Percentiles rank a stretch among this genome's conserved stretches.
phyloP scores from a whole-genome alignment of 495 filamentous ascomycete species.

The Penicillium ucsense region DNA sequence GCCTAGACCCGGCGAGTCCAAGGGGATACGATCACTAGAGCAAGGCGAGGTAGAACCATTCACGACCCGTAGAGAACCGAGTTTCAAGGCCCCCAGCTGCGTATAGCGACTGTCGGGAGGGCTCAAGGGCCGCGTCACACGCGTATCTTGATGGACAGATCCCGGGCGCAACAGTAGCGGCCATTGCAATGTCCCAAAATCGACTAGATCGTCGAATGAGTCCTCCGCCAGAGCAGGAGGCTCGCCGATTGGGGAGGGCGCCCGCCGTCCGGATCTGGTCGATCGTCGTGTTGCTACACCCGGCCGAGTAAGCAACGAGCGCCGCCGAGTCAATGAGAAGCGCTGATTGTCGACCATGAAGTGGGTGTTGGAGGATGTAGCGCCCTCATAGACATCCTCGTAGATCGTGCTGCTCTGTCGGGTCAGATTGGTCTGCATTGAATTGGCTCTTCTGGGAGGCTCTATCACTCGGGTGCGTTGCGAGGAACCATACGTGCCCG shows the following conservation, averaged over 20 bases:
- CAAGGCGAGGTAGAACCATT: conserved; percentile 38
- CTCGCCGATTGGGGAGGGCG: conserved; percentile 20
- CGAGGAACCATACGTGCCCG: conserved; percentile 9
- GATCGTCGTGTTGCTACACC: conserved; percentile 39
- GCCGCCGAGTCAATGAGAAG: conserved; percentile 35
- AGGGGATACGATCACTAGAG: conserved; percentile 25
- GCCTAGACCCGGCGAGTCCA: conserved; percentile 9
- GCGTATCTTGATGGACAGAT: not conserved
- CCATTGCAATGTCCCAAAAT: conserved; percentile 10
- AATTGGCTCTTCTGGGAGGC: conserved; percentile 24
- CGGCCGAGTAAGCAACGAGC: conserved; percentile 38
- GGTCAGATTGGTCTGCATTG: conserved; percentile 19
- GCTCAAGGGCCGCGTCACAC: conserved; percentile 23
- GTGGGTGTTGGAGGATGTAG: conserved; percentile 28
- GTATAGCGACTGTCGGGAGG: conserved; percentile 36
- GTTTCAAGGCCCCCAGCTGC: conserved; percentile 39
- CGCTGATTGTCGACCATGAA: conserved; percentile 30
- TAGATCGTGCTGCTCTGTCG: conserved; percentile 18
- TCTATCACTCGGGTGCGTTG: conserved; percentile 6
- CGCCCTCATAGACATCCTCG: conserved; percentile 16
- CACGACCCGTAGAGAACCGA: conserved; percentile 41
- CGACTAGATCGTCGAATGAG: conserved; percentile 3
- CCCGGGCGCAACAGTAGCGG: conserved; percentile 10
- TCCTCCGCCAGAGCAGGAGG: not conserved
- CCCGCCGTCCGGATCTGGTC: conserved; percentile 13